A percentile compares a stretch with the other conserved stretches of the same genome.
Evolutionary conservation across 805 yeast species (phyloP).

Genomic region (Wickerhamomyces bisporus): DNA sequence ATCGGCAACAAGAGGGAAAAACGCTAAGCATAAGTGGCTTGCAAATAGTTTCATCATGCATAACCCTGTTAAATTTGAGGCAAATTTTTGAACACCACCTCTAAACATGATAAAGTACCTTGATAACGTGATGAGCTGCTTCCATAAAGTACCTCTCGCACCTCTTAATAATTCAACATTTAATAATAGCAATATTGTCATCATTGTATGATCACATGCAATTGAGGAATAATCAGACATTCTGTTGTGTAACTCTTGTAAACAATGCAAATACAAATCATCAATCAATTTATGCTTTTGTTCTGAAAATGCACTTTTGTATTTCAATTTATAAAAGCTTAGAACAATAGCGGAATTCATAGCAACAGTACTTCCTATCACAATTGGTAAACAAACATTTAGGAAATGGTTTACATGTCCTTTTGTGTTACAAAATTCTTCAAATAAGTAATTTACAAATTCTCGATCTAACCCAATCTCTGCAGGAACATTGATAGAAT

Average conservation of each 20-base stretch:
- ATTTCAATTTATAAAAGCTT: constrained; percentile 5
- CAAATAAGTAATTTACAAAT: neutral
- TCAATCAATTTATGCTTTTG: constrained; percentile 7
- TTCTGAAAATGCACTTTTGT: constrained; percentile 4
- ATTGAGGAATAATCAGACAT: constrained; percentile 6
- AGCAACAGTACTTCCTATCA: constrained; percentile 13
- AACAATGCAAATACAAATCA: constrained; percentile 4
- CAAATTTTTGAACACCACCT: constrained; percentile 11
- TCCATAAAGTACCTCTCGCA: constrained; percentile 6
- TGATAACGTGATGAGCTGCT: constrained; percentile 4
- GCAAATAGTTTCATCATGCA: constrained; percentile 10
- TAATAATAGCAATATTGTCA: constrained; percentile 7
- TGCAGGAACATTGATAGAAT: neutral
- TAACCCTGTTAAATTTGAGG: constrained; percentile 7
- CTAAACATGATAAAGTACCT: constrained; percentile 10
- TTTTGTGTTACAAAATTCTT: constrained; percentile 1
- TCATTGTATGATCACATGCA: constrained; percentile 13
- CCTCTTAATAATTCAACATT: constrained; percentile 9
- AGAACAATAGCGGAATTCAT: constrained; percentile 9
- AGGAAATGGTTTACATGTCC: constrained; percentile 1
- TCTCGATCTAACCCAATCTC: neutral
- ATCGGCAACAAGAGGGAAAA: constrained; percentile 7
- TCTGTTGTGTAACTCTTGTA: constrained; percentile 10
- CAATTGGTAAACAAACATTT: constrained; percentile 8
- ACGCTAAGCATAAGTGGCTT: constrained; percentile 8